Evolutionary conservation across 345 rosid genomes (phyloP).

Genomic region (Xanthoceras sorbifolium): DNA sequence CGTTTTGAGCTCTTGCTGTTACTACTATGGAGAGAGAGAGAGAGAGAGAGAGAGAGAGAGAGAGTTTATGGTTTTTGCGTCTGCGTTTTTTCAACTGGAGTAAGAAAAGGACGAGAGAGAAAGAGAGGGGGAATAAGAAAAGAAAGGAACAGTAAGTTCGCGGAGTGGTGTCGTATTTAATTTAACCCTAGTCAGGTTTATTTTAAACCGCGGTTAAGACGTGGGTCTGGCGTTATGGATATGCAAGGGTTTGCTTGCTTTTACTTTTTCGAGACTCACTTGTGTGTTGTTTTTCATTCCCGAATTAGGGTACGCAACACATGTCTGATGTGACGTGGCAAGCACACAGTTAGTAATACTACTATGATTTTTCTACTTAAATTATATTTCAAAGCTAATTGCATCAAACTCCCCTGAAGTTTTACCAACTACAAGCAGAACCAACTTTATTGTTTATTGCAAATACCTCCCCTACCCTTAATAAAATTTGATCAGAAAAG

Average conservation of each 20-base stretch:
- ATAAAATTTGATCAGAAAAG: too few species aligned
- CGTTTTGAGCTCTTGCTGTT: neutral
- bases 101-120: too few species aligned
- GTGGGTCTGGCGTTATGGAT: slow-evolving; percentile 11
- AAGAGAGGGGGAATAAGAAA: neutral
- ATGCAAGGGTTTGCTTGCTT: neutral
- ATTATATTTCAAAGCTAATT: too few species aligned
- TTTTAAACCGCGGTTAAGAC: slow-evolving; percentile 25
- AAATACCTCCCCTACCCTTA: too few species aligned
- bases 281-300: neutral
- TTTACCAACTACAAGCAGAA: too few species aligned
- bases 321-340: neutral
- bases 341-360: too few species aligned
- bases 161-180: neutral
- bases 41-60: slow-evolving; percentile 2
- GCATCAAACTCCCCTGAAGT: too few species aligned
- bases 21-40: neutral
- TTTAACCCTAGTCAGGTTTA: slow-evolving; percentile 17
- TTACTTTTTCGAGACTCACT: neutral
- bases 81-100: too few species aligned
- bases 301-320: neutral
- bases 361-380: too few species aligned
- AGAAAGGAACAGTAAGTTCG: neutral
- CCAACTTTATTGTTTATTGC: too few species aligned
- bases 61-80: neutral